Evolutionary conservation across 331 rosid species (phyloP).

Genomic region (Malus hybrid): DNA sequence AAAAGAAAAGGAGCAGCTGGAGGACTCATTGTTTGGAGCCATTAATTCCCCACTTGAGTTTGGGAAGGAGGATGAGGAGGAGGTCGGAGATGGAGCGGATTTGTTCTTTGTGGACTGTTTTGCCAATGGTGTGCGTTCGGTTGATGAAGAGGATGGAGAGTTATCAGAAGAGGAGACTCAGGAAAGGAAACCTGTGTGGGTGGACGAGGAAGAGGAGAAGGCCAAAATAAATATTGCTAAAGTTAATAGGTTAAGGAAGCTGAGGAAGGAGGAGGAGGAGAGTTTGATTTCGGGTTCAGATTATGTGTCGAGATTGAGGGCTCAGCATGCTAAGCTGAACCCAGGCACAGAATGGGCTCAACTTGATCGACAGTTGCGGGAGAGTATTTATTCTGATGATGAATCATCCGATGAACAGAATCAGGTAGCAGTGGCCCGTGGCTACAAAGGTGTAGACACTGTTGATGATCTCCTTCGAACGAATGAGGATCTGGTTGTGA

Average conservation of each 20-base stretch:
- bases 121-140: constrained; percentile 29
- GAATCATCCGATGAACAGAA: constrained; percentile 55
- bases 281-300: constrained; percentile 52
- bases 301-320: constrained; percentile 74
- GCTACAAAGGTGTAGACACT: constrained; percentile 35
- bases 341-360: constrained; percentile 70
- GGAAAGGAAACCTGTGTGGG: constrained; percentile 65
- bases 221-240: constrained; percentile 43
- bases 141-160: constrained; percentile 29
- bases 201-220: constrained; percentile 69
- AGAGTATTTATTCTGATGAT: constrained; percentile 33
- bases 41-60: constrained; percentile 58
- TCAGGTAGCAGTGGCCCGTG: constrained; percentile 31
- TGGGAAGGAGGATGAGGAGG: constrained; percentile 46
- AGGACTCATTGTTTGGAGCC: constrained; percentile 62
- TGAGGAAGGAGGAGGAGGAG: constrained; percentile 74
- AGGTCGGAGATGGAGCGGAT: constrained; percentile 8
- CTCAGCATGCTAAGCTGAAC: constrained; percentile 72
- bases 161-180: constrained; percentile 22
- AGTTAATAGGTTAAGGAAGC: constrained; percentile 63
- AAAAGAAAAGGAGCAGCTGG: constrained; percentile 66
- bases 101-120: constrained; percentile 55
- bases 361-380: constrained; percentile 26
- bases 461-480: constrained; percentile 56
- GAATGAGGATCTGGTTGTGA: constrained; percentile 63